Evolutionary conservation across 345 rosid genomes (phyloP), one percentile per base, ranked within the genome.

Genomic region (Boechera divaricarpa): DNA sequence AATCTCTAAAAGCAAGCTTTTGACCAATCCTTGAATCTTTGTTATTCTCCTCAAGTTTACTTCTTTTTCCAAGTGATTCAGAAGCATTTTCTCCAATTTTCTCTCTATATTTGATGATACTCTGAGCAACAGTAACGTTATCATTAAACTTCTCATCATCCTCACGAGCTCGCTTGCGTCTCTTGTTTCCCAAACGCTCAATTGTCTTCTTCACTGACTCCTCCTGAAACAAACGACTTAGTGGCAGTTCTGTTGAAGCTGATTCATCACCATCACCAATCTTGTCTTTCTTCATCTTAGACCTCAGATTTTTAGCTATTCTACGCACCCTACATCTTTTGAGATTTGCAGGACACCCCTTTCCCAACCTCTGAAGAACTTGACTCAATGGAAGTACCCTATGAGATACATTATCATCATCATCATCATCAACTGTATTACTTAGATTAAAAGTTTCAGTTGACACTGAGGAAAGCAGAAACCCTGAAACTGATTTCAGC

Each of bases 401-500:
- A n/a, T 53, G 69, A 47, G 24, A n/a, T 44, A 63, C 54, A 63
- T 42, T 15, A 62, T 39, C 35, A 28, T 62, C 67, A 38, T 38
- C n/a, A 44, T n/a, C n/a, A 45, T n/a, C 24, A 12, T 51, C 60
- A 67, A 35, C 5, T 18, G 72, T 32, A 35, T 68, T 53, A 24
- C 61, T 35, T 68, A 42, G 31, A 11, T 24, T 51, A 38, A 24
- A 38, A 53, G 72, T 24, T 68, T 21, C 62, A 32, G 26, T 44
- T 31, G 26, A 29, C 11, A 10, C 31, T 21, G 15, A 2, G 18
- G 29, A 51, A 33, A 11, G 11, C 3, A 3, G 12, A 52, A 35
- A 53, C 42, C 53, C 33, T 52, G 72, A 35, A 35, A 67, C 47
- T 7, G 74, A 65, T 24, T 69, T 60, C 26, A 63, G 75, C 89